Percentiles rank a stretch among this genome's conserved stretches.
phyloP scores from a whole-genome alignment of 495 filamentous ascomycete genomes.

The Podospora pseudoanserina region DNA sequence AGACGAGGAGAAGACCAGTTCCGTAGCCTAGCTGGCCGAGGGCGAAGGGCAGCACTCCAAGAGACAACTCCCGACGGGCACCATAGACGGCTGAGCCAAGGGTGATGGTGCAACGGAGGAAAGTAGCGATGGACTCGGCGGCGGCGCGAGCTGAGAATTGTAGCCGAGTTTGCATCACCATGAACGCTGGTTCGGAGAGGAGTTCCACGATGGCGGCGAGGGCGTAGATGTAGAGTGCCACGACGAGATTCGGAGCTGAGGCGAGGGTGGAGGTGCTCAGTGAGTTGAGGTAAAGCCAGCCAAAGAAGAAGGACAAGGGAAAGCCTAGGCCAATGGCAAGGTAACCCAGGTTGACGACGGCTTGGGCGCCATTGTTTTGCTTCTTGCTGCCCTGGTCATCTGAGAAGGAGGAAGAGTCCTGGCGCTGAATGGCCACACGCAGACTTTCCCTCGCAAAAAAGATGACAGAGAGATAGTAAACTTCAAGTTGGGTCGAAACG shows the following conservation, averaged over 20 bases:
- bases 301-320: slow-evolving; percentile 57
- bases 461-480: slow-evolving; percentile 81
- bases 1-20: slow-evolving; percentile 61
- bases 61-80: slow-evolving; percentile 28
- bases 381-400: slow-evolving; percentile 14
- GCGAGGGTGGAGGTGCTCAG: slow-evolving; percentile 51
- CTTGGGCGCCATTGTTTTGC: slow-evolving; percentile 45
- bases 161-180: slow-evolving; percentile 73
- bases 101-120: slow-evolving; percentile 68
- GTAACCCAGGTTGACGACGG: slow-evolving; percentile 84
- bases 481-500: slow-evolving; percentile 81
- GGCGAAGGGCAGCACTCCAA: slow-evolving; percentile 85
- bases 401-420: slow-evolving; percentile 38
- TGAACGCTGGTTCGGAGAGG: slow-evolving; percentile 77
- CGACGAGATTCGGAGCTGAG: slow-evolving; percentile 56
- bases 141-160: slow-evolving; percentile 73
- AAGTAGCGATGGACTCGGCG: slow-evolving; percentile 75
- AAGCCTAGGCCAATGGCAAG: slow-evolving; percentile 68
- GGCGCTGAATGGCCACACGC: slow-evolving; percentile 79
- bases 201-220: slow-evolving; percentile 78
- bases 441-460: slow-evolving; percentile 91
- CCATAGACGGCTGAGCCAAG: slow-evolving; percentile 63
- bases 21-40: slow-evolving; percentile 81
- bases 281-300: slow-evolving; percentile 59
- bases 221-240: slow-evolving; percentile 65